phyloP scores from a whole-genome alignment of 495 filamentous ascomycete genomes.

The Aspergillus homomorphus region DNA sequence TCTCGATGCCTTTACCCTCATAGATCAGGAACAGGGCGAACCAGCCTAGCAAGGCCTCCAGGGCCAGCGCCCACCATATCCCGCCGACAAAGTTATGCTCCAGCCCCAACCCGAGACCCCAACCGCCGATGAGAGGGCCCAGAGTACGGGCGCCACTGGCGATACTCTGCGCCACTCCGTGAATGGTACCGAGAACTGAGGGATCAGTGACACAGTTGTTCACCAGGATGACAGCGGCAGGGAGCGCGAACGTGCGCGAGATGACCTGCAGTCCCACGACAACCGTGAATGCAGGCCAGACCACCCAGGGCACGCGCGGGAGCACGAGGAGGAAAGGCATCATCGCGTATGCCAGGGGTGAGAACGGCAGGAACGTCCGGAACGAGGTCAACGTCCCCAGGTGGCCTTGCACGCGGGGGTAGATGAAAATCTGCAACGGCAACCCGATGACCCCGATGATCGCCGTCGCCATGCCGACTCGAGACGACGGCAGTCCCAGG shows the following conservation, averaged over 20 bases:
- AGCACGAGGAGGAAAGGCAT: constrained; percentile 66
- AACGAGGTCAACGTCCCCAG: constrained; percentile 63
- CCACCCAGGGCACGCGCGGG: constrained; percentile 40
- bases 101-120: constrained; percentile 61
- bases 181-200: constrained; percentile 62
- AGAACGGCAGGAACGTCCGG: constrained; percentile 56
- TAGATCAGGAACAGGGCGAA: constrained; percentile 49
- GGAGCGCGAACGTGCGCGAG: constrained; percentile 68
- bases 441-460: constrained; percentile 70
- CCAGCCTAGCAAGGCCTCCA: constrained; percentile 49
- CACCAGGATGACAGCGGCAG: constrained; percentile 64
- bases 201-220: constrained; percentile 66
- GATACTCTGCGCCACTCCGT: constrained; percentile 66
- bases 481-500: constrained; percentile 62
- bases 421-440: constrained; percentile 65
- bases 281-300: constrained; percentile 57
- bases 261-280: constrained; percentile 66
- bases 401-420: constrained; percentile 56
- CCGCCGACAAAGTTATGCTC: constrained; percentile 62
- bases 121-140: constrained; percentile 64
- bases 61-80: constrained; percentile 66
- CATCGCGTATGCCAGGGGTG: constrained; percentile 62
- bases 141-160: constrained; percentile 57
- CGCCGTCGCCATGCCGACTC: constrained; percentile 66
- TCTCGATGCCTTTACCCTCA: constrained; percentile 51